Evolutionary conservation across 2,329 filamentous ascomycete species (phyloP).

Genomic region (Neonectria coccinea): DNA sequence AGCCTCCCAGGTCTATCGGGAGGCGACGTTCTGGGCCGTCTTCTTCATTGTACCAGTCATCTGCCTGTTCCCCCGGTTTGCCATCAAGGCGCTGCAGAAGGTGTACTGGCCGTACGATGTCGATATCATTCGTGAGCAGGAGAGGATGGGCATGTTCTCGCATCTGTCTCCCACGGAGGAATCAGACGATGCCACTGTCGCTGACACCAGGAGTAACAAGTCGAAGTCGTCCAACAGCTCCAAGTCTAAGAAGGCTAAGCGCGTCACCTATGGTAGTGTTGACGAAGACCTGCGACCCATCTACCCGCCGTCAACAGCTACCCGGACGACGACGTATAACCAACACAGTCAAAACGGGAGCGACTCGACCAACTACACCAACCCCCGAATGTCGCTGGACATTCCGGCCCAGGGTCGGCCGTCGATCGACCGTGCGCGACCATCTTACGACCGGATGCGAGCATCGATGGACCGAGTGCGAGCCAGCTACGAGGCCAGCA

Average conservation of each 20-base stretch:
- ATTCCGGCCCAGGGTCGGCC: conserved; percentile 57
- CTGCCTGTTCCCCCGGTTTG: conserved; percentile 88
- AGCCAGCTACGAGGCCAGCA: conserved; percentile 86
- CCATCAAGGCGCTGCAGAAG: conserved; percentile 89
- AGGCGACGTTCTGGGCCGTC: conserved; percentile 88
- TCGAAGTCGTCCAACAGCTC: conserved; percentile 71
- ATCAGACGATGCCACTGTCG: conserved; percentile 53
- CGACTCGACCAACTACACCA: conserved; percentile 91
- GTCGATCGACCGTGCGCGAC: conserved; percentile 76
- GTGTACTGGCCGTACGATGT: conserved; percentile 93
- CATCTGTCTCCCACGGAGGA: conserved; percentile 65
- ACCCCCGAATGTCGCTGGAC: conserved; percentile 72
- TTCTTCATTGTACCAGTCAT: conserved; percentile 83
- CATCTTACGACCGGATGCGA: conserved; percentile 89
- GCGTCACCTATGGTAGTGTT: conserved; percentile 70
- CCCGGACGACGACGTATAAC: conserved; percentile 78
- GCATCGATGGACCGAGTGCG: conserved; percentile 88
- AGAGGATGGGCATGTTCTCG: conserved; percentile 84
- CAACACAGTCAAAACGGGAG: conserved; percentile 90
- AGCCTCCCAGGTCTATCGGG: conserved; percentile 81
- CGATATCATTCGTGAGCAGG: conserved; percentile 95
- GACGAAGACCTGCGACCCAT: conserved; percentile 93
- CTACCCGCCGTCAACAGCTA: conserved; percentile 91
- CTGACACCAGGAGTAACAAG: conserved; percentile 50
- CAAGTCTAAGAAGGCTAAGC: conserved; percentile 61